Conservation (phyloP, 768 basidiomycete genomes). For the Crepidotus variabilis region DNA sequence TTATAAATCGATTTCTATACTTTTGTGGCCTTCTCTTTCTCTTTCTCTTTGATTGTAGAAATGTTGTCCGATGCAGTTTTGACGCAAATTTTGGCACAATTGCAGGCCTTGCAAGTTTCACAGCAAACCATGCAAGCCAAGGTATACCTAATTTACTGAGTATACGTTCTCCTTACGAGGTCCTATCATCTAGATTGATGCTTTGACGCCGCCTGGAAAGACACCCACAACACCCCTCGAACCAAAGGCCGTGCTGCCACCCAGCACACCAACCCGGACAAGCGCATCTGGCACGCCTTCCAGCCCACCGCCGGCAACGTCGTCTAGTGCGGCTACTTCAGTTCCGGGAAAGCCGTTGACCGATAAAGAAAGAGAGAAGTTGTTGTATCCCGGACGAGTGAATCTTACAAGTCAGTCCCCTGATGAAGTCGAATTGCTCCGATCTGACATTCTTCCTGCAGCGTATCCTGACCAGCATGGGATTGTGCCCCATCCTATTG, state of each 20-base stretch:
- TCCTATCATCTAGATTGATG: conserved; percentile 43
- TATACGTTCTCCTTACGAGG: conserved; percentile 2
- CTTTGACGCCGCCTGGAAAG: conserved; percentile 25
- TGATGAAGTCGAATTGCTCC: neutral
- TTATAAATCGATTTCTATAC: neutral
- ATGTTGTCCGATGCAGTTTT: conserved; percentile 52
- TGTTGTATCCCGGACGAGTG: conserved; percentile 79
- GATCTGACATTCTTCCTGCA: conserved; percentile 16
- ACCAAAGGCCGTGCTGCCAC: conserved; percentile 26
- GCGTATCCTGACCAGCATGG: conserved; percentile 93
- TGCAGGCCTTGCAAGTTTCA: conserved; percentile 66
- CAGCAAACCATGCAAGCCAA: conserved; percentile 80
- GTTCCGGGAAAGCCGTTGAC: conserved; percentile 12
- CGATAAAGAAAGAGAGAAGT: conserved; percentile 69
- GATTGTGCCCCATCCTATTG: conserved; percentile 72
- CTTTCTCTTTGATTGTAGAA: no score
- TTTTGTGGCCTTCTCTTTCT: no score
- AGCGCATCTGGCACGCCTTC: conserved; percentile 3
- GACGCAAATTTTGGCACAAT: conserved; percentile 68
- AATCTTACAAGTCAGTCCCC: conserved; percentile 72
- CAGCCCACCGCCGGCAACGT: conserved; percentile 12
- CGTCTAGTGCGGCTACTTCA: conserved; percentile 14
- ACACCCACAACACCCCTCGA: conserved; percentile 22
- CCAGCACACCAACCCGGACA: conserved; percentile 21
- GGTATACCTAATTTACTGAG: conserved; percentile 31